These are phyloP conservation scores for Smittium mucronatum DNA, from an alignment of 371 early-diverging fungal species.

Conservation along the genomic window DNA sequence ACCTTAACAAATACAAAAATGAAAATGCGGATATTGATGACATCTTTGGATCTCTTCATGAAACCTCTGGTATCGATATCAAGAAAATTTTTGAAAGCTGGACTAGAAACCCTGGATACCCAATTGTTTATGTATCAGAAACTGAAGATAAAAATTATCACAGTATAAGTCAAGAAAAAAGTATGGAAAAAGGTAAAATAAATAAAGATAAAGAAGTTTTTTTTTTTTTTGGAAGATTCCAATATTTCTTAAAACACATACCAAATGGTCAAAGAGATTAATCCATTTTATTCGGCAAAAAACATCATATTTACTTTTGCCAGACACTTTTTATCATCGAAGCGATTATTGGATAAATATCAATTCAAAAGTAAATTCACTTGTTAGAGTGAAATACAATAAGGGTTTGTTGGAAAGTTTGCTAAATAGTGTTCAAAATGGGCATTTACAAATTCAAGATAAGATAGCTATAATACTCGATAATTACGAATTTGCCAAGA, in stretches of 20 bases:
- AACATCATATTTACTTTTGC: too few relatives aligned
- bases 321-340: too few relatives aligned
- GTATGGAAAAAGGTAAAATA: slow-evolving; percentile 53
- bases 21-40: slow-evolving; percentile 73
- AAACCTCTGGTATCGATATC: slow-evolving; percentile 55
- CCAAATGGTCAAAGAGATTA: too few relatives aligned
- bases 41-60: slow-evolving; percentile 66
- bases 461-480: too few relatives aligned
- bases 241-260: slow-evolving; percentile 35
- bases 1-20: slow-evolving; percentile 65
- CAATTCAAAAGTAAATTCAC: too few relatives aligned
- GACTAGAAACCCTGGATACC: slow-evolving; percentile 79
- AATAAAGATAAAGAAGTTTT: slow-evolving; percentile 48
- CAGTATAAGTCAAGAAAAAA: slow-evolving; percentile 53
- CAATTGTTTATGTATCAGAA: slow-evolving; percentile 51
- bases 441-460: too few relatives aligned
- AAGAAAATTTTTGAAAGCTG: slow-evolving; percentile 68
- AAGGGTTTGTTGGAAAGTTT: too few relatives aligned
- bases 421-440: too few relatives aligned
- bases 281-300: too few relatives aligned
- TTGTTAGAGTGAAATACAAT: too few relatives aligned
- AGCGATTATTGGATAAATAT: too few relatives aligned
- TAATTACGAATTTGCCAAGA: too few relatives aligned
- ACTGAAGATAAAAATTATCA: slow-evolving; percentile 6
- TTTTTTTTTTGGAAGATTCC: slow-evolving; percentile 71